Base-by-base conservation (phyloP, 208 protist species). In the Angomonas ambiguus region DNA sequence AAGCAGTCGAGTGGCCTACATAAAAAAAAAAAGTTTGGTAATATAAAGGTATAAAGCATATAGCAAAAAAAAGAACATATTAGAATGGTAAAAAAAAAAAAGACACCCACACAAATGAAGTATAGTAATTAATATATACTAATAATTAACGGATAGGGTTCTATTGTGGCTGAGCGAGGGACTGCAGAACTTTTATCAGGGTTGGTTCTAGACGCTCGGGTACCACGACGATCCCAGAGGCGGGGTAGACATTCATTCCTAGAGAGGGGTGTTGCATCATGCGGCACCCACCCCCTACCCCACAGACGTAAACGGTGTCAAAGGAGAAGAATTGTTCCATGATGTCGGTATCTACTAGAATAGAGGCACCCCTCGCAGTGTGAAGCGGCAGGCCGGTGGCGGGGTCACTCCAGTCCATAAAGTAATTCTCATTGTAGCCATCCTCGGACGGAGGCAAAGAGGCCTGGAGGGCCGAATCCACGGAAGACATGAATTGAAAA, bases 331-430 rank as follows among this genome's bases (percentile, higher is more conserved):
- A 78, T 33, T 80, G 72, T 53, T 83, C 74, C 27, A 83, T 73
- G 1, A 65, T 64, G 53, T 82, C 80, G 5, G 66, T 30, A 51
- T 86, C 80, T 27, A 38, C 64, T 58, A 82, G 77, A 42, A 45
- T 77, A 16, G 69, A 70, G 2, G 65, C 13, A 0, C 80, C 80
- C 11, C 77, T 66, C 3, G 34, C 53, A 1, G 68, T 72, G 55
- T 49, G 20, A 42, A 83, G 67, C 6, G 80, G 76, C 24, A 86
- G 62, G 2, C 80, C 80, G 11, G 80, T 80, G 6, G 76, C 80
- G 18, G 80, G 80, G 38, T 86, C 80, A 0, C 72, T 64, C 70
- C 80, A 81, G 64, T 86, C 80, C 45, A 86, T 57, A 25, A 77
- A 86, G 25, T 74, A 73, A 13, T 8, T 27, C 0, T 35, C 13